Evolutionary conservation across 192 early-diverging fungal genomes (phyloP).

Genomic region (Coemansia sp.): DNA sequence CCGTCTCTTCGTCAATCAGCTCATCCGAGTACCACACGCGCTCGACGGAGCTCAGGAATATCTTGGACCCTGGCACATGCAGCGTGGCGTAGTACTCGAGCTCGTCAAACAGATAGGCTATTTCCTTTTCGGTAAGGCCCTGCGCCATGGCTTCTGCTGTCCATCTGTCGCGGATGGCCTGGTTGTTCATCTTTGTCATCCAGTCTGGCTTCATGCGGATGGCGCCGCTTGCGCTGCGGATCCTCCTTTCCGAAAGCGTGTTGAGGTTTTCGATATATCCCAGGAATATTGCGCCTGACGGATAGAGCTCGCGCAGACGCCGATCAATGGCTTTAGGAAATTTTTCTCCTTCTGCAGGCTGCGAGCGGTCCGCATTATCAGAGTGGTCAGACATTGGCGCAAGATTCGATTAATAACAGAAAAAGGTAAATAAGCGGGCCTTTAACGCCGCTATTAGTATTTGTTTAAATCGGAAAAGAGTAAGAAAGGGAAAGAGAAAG

Average conservation of each 20-base stretch:
- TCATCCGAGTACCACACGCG: conserved; percentile 41
- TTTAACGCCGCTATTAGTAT: no score
- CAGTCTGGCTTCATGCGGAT: conserved; percentile 55
- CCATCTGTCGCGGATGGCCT: conserved; percentile 30
- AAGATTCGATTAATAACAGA: no score
- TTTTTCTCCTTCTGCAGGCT: not conserved
- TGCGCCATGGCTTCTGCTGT: conserved; percentile 20
- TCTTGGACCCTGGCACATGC: conserved; percentile 19
- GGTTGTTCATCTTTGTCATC: conserved; percentile 30
- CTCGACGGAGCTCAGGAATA: conserved; percentile 31
- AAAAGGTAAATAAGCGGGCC: no score
- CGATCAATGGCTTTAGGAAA: not conserved
- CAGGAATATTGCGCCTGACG: conserved; percentile 17
- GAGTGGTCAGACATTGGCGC: not conserved
- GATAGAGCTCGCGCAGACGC: not conserved
- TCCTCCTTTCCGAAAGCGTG: conserved; percentile 7
- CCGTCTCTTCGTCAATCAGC: conserved; percentile 19
- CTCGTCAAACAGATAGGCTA: conserved; percentile 52
- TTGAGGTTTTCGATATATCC: not conserved
- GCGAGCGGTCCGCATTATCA: not conserved
- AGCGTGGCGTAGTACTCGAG: conserved; percentile 39
- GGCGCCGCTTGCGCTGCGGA: conserved; percentile 31
- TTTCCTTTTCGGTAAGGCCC: conserved; percentile 39
- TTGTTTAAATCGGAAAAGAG: no score
- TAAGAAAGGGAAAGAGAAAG: no score